Percentiles rank a stretch among this genome's conserved stretches.
Conservation (phyloP, 1,139 yeast species). For the Geotrichum bryndzae region DNA sequence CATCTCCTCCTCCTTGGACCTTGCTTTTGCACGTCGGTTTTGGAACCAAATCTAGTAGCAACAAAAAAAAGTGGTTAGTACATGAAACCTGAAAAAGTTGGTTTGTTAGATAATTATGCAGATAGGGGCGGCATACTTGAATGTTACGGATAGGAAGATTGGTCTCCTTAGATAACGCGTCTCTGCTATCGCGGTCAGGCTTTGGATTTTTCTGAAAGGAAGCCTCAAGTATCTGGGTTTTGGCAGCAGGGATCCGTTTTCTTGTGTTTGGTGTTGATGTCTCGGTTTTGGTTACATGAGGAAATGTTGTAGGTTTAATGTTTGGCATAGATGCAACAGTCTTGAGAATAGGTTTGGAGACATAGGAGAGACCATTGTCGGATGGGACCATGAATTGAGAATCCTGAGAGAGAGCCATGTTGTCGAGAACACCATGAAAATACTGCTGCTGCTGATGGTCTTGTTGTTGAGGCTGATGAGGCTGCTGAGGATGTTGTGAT, state of each 20-base stretch:
- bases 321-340: slow-evolving; percentile 10
- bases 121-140: slow-evolving; percentile 19
- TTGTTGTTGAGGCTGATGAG: too few species aligned
- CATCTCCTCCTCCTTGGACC: slow-evolving; percentile 25
- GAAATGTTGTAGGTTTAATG: slow-evolving; percentile 2
- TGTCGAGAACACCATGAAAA: background rate
- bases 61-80: background rate
- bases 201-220: slow-evolving; percentile 29
- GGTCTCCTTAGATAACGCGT: slow-evolving; percentile 25
- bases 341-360: slow-evolving; percentile 5
- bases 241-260: slow-evolving; percentile 29
- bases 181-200: slow-evolving; percentile 30
- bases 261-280: slow-evolving; percentile 20
- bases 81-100: background rate
- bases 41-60: slow-evolving; percentile 30
- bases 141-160: slow-evolving; percentile 30
- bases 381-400: background rate
- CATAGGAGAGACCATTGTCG: background rate
- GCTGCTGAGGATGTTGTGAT: background rate
- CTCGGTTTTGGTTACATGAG: background rate
- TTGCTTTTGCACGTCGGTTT: slow-evolving; percentile 30
- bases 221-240: slow-evolving; percentile 27
- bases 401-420: background rate
- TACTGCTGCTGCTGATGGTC: background rate
- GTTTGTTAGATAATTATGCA: background rate